A percentile compares a stretch with the other conserved stretches of the same genome.
Evolutionary conservation across 2,329 filamentous ascomycete genomes (phyloP).

Genomic region (Claviceps sorghi): DNA sequence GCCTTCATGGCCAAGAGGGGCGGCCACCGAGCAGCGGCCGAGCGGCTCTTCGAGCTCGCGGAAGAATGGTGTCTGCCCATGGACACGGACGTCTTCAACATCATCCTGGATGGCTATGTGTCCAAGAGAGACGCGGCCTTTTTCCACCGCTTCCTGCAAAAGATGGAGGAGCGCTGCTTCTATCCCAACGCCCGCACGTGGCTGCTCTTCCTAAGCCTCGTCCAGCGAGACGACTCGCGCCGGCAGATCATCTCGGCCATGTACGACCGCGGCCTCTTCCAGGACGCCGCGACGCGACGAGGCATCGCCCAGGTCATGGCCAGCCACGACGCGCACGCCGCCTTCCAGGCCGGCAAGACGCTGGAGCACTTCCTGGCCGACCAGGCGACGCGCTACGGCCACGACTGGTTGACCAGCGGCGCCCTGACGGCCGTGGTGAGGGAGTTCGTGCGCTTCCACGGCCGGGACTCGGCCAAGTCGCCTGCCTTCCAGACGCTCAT

Average conservation of each 20-base stretch:
- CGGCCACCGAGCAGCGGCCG: constrained; percentile 20
- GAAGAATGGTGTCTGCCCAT: constrained; percentile 24
- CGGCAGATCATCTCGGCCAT: constrained; percentile 32
- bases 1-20: constrained; percentile 23
- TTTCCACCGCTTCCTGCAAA: constrained; percentile 25
- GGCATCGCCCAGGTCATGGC: constrained; percentile 29
- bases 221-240: constrained; percentile 43
- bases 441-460: constrained; percentile 27
- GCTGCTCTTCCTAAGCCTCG: constrained; percentile 33
- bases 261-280: constrained; percentile 29
- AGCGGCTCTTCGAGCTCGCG: constrained; percentile 23
- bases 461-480: constrained; percentile 11
- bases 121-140: constrained; percentile 23
- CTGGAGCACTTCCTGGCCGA: constrained; percentile 24
- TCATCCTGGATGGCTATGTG: constrained; percentile 28
- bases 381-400: constrained; percentile 29
- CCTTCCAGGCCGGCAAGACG: constrained; percentile 21
- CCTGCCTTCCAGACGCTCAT: constrained; percentile 17
- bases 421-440: constrained; percentile 25
- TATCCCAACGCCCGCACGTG: constrained; percentile 31
- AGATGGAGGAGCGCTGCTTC: constrained; percentile 26
- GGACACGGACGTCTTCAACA: constrained; percentile 33
- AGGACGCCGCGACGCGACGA: constrained; percentile 20
- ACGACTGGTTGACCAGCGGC: constrained; percentile 26
- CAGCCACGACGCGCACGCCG: constrained; percentile 26